Base-by-base conservation (phyloP, 1,284 basidiomycete species). In the Moesziomyces parantarcticus region DNA sequence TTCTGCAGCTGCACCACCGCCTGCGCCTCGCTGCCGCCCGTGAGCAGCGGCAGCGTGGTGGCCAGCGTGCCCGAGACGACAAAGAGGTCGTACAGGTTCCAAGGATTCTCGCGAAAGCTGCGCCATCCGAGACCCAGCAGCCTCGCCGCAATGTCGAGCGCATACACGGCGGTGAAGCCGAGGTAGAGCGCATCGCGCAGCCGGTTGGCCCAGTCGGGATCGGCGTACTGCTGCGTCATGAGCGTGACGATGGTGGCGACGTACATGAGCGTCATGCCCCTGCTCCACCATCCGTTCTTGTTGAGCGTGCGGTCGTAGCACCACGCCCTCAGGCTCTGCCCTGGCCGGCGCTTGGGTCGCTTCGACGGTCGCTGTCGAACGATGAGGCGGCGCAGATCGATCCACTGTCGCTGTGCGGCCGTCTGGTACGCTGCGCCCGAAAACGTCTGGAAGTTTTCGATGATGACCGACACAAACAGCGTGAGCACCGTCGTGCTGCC, bases 261-360 rank as follows among this genome's bases (percentile, higher is more conserved):
- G 80, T 96, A 96, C 23, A 97, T 83, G 14, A 89, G 83, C 0
- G 93, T 95, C 89, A 96, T 92, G 59, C 86, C 86, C 50, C 91
- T 87, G 18, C 92, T 89, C 95, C 96, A 99, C 90, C 92, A 95
- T 0, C 96, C 96, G 75, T 94, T 91, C 84, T 98, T 98, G 62
- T 90, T 88, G 21, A 93, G 90, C 0, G 95, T 93, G 34, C 93
- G 89, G 66, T 94, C 91, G 84, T 91, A 97, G 83, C 96, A 98
- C 95, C 96, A 98, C 21, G 88, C 87, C 47, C 91, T 87, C 23
- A 94, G 74, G 55, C 59, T 76, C 81, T 85, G 89, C 6, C 82
- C 86, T 7, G 90, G 93, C 23, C 88, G 86, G 13, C 71, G 84
- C 63, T 89, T 88, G 0, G 94, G 93, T 43, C 92, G 86, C 78